phyloP scores from a whole-genome alignment of 495 filamentous ascomycete species.

The Eremomyces bilateralis region DNA sequence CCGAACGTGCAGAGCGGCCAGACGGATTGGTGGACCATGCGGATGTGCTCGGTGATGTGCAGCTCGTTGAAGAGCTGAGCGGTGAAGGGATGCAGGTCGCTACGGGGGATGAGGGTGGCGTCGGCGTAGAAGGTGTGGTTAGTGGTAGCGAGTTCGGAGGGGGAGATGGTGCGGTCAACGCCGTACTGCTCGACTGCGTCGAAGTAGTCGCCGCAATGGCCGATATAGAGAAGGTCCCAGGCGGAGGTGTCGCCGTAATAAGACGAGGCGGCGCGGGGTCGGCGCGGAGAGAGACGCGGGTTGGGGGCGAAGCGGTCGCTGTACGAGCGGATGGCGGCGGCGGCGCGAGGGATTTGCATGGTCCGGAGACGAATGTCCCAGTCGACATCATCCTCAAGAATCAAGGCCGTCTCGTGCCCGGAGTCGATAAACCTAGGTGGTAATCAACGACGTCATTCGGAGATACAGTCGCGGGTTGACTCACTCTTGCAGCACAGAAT shows the following conservation, averaged over 20 bases:
- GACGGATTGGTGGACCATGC: slow-evolving; percentile 19
- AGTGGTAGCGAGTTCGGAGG: slow-evolving; percentile 5
- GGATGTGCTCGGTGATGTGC: slow-evolving; percentile 11
- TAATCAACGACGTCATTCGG: too few species aligned
- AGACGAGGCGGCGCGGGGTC: not conserved
- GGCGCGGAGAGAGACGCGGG: not conserved
- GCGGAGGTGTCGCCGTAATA: slow-evolving; percentile 13
- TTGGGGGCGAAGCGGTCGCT: not conserved
- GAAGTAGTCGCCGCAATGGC: slow-evolving; percentile 22
- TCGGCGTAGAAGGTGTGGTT: slow-evolving; percentile 10
- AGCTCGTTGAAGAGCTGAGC: slow-evolving; percentile 7
- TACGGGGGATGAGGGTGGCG: slow-evolving; percentile 7
- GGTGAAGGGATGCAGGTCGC: slow-evolving; percentile 8
- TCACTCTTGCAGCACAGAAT: too few species aligned
- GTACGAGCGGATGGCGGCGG: slow-evolving; percentile 10
- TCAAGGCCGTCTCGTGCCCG: slow-evolving; percentile 22
- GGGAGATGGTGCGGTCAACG: slow-evolving; percentile 6
- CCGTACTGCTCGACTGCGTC: slow-evolving; percentile 5
- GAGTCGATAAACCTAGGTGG: slow-evolving; percentile 19
- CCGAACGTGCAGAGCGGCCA: slow-evolving; percentile 26
- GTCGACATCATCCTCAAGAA: slow-evolving; percentile 27
- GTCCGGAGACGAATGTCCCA: slow-evolving; percentile 22
- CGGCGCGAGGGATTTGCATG: slow-evolving; percentile 14
- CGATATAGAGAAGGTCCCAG: slow-evolving; percentile 24
- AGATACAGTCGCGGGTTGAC: too few species aligned